Evolutionary conservation across 108 stramenopile species (phyloP).

Genomic region (Mayamaea pseudoterrestris): DNA sequence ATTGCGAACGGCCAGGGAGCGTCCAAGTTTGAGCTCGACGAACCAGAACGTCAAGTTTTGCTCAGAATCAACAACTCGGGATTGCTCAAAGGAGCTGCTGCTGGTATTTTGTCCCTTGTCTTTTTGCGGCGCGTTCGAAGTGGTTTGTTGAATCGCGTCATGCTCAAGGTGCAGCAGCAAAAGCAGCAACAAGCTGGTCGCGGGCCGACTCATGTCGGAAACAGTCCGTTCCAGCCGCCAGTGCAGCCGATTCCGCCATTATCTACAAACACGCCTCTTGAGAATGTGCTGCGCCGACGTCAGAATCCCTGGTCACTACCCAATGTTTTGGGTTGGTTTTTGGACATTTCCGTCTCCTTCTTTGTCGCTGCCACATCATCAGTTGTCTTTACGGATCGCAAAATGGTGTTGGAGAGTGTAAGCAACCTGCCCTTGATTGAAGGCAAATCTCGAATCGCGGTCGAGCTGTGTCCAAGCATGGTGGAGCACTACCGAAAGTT

Average conservation of each 20-base stretch:
- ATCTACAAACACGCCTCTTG: background rate
- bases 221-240: conserved; percentile 4
- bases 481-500: background rate
- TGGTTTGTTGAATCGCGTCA: background rate
- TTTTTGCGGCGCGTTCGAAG: conserved; percentile 12
- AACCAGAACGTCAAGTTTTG: conserved; percentile 12
- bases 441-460: conserved; percentile 3
- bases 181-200: background rate
- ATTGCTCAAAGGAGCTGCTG: conserved; percentile 21
- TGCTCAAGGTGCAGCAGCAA: background rate
- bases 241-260: background rate
- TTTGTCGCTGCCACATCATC: conserved; percentile 1
- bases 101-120: conserved; percentile 15
- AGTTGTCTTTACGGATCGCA: conserved; percentile 2
- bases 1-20: background rate
- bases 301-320: background rate
- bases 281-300: background rate
- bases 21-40: background rate
- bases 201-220: background rate
- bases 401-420: background rate
- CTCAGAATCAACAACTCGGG: conserved; percentile 16
- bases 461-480: background rate
- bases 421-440: conserved; percentile 3
- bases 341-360: background rate
- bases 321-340: background rate